These are phyloP conservation scores for Sphaerobolus stellatus DNA, from an alignment of 1,284 basidiomycete species.

Conservation along the genomic window DNA sequence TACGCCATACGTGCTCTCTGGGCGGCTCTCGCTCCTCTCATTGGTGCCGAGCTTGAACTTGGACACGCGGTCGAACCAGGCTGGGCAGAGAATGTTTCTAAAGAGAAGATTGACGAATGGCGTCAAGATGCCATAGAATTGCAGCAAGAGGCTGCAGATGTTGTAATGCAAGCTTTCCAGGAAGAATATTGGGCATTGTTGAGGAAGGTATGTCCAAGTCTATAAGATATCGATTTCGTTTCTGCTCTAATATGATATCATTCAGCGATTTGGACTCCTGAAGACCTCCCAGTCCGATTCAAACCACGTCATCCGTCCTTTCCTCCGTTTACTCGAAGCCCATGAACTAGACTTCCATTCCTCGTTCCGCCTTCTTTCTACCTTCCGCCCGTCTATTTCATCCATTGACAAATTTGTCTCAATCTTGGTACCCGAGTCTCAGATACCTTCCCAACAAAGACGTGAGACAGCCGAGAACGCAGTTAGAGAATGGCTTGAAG, in stretches of 20 bases:
- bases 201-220: constrained; percentile 52
- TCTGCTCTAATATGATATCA: background rate
- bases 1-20: constrained; percentile 80
- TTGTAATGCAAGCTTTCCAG: constrained; percentile 55
- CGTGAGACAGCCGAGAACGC: constrained; percentile 43
- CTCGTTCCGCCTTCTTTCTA: constrained; percentile 70
- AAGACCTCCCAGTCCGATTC: constrained; percentile 59
- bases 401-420: constrained; percentile 48
- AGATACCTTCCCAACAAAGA: constrained; percentile 33
- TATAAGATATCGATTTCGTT: background rate
- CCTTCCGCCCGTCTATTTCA: constrained; percentile 54
- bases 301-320: constrained; percentile 53
- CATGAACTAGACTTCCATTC: constrained; percentile 81
- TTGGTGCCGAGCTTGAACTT: constrained; percentile 71
- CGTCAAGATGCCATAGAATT: constrained; percentile 51
- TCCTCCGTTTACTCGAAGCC: constrained; percentile 67
- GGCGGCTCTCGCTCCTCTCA: constrained; percentile 72
- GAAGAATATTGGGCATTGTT: constrained; percentile 64
- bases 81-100: constrained; percentile 59
- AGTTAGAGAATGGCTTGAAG: constrained; percentile 67
- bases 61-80: constrained; percentile 54
- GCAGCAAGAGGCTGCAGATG: constrained; percentile 57
- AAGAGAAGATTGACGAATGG: constrained; percentile 65
- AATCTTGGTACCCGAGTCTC: constrained; percentile 45
- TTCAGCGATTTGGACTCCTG: constrained; percentile 72